These are phyloP conservation scores for Candida sojae DNA, from an alignment of 1,139 yeast genomes.

Conservation along the genomic window DNA sequence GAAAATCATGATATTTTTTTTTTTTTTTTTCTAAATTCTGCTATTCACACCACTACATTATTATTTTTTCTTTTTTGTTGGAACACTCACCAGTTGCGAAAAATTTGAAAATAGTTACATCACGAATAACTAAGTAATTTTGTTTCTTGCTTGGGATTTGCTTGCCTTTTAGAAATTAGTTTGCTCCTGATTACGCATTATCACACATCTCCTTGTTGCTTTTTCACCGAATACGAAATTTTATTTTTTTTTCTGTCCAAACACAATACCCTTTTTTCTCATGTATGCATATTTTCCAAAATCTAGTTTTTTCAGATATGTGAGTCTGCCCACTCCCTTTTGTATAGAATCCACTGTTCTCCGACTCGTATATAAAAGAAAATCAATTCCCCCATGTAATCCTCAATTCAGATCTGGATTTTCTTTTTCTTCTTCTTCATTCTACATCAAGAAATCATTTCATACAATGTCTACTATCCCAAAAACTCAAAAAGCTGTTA, in stretches of 20 bases:
- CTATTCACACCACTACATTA: background rate
- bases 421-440: conserved; percentile 54
- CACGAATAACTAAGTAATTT: too few species aligned
- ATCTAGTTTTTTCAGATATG: background rate
- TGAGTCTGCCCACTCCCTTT: conserved; percentile 3
- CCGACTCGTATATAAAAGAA: conserved; percentile 1
- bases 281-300: conserved; percentile 2
- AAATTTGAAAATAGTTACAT: background rate
- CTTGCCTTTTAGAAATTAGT: background rate
- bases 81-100: conserved; percentile 3
- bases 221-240: background rate
- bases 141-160: too few species aligned
- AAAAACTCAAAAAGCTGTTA: conserved; percentile 39
- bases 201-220: background rate
- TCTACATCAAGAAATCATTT: conserved; percentile 4
- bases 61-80: background rate
- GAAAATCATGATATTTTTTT: background rate
- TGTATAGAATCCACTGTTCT: background rate
- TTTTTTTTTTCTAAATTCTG: background rate
- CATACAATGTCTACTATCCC: conserved; percentile 24
- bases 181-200: background rate
- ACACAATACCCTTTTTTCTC: background rate
- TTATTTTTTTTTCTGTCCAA: background rate
- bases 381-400: background rate
- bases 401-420: conserved; percentile 24